These are phyloP conservation scores for Mortierella alpina DNA, from an alignment of 192 early-diverging fungal species.

Conservation along the genomic window DNA sequence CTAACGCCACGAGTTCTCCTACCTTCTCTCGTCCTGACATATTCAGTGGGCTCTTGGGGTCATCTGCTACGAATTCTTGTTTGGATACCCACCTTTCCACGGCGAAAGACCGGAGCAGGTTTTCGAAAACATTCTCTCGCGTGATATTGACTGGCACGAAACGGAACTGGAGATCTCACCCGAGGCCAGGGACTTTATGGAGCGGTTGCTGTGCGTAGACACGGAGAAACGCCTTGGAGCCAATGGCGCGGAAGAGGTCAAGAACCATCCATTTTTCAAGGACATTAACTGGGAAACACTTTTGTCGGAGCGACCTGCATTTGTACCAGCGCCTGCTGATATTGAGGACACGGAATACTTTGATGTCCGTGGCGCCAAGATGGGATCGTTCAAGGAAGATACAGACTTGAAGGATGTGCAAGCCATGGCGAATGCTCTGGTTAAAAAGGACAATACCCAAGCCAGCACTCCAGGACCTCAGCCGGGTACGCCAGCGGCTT, in stretches of 20 bases:
- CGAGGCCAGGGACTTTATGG: conserved; percentile 86
- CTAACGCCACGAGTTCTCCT: too few species aligned
- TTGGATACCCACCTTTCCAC: conserved; percentile 86
- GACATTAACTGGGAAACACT: conserved; percentile 78
- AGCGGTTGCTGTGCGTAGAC: conserved; percentile 73
- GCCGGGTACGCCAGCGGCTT: not conserved
- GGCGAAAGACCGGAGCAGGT: conserved; percentile 80
- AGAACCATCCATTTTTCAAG: conserved; percentile 78
- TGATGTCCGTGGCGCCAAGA: conserved; percentile 85
- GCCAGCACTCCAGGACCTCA: conserved; percentile 17
- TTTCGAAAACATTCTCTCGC: conserved; percentile 84
- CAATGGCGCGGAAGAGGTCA: conserved; percentile 79
- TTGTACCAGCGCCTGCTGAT: conserved; percentile 81
- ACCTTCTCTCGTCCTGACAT: not conserved
- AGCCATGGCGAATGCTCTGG: conserved; percentile 49
- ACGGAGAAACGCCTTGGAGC: conserved; percentile 74
- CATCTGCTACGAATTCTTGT: conserved; percentile 89
- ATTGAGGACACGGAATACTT: conserved; percentile 95
- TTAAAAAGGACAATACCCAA: conserved; percentile 41
- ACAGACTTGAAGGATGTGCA: conserved; percentile 47
- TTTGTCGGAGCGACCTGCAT: conserved; percentile 71
- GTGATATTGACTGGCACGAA: conserved; percentile 81
- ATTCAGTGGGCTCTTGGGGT: conserved; percentile 88
- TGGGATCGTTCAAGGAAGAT: conserved; percentile 59
- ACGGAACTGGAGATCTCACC: conserved; percentile 74